These are phyloP conservation scores for Chalara sp. DNA, from an alignment of 2,329 filamentous ascomycete species.

Conservation along the genomic window DNA sequence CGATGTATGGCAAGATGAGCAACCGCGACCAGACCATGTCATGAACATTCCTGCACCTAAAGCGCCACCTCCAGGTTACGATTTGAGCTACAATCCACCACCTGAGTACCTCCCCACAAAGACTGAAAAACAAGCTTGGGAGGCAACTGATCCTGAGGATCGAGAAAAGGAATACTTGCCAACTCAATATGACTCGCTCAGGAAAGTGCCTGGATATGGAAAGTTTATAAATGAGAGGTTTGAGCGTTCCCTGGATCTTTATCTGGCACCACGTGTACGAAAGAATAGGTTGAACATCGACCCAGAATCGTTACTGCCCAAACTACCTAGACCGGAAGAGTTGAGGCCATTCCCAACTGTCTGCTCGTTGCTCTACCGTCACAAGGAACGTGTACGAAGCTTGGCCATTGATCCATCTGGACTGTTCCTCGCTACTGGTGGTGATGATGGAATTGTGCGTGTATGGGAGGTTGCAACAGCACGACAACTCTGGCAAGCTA, in stretches of 20 bases:
- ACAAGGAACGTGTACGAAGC: constrained; percentile 80
- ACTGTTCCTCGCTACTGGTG: constrained; percentile 81
- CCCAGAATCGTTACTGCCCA: constrained; percentile 84
- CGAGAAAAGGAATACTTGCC: constrained; percentile 85
- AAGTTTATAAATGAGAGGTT: constrained; percentile 92
- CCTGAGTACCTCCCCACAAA: constrained; percentile 86
- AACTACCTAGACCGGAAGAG: constrained; percentile 87
- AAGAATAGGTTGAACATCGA: constrained; percentile 97
- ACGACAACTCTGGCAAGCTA: constrained; percentile 79
- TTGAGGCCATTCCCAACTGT: constrained; percentile 91
- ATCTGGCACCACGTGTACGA: constrained; percentile 84
- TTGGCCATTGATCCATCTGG: constrained; percentile 81
- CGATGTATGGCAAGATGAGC: constrained; percentile 93
- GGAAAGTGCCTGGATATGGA: constrained; percentile 88
- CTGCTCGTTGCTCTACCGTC: constrained; percentile 78
- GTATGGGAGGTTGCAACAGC: constrained; percentile 86
- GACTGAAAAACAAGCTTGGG: constrained; percentile 79
- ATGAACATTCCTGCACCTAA: constrained; percentile 97
- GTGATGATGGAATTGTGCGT: constrained; percentile 86
- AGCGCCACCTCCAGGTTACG: constrained; percentile 84
- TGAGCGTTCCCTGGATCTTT: constrained; percentile 89
- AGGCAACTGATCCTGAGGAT: constrained; percentile 81
- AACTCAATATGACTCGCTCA: constrained; percentile 72
- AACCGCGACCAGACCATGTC: constrained; percentile 70
- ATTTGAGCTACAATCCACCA: constrained; percentile 94